Evolutionary conservation across 805 yeast genomes (phyloP), one percentile per base, ranked within the genome.

Genomic region (Candida silvatica): DNA sequence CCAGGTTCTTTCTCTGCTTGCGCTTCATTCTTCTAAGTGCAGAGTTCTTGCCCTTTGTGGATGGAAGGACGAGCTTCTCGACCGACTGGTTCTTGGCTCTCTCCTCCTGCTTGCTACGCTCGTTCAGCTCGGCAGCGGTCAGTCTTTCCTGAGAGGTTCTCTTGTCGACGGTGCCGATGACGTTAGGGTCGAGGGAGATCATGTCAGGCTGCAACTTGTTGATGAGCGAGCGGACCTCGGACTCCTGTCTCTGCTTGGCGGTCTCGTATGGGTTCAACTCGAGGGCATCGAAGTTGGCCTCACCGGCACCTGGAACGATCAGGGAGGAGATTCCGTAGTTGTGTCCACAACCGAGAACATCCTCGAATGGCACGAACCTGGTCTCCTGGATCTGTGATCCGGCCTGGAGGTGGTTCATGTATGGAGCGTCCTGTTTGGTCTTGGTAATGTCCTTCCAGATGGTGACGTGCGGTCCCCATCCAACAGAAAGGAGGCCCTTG

Each of bases 261-360:
- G 95, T 74, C 58, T 86, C 95, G 61, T 69, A 92, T 43, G 98
- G 98, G 58, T 92, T 92, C 50, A 77, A 60, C 61, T 92, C 98
- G 56, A 87, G 59, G 3, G 97, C 87, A 64, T 92, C 98, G 57
- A 74, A 87, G 61, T 92, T 92, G 42, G 98, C 96, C 63, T 92
- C 98, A 66, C 98, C 98, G 28, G 97, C 67, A 18, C 98, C 98
- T 27, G 98, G 98, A 39, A 92, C 70, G 46, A 92, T 80, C 40
- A 92, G 47, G n/a, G 92, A 78, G n/a, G 80, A 72, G 27, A 87
- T 67, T 30, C 96, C 95, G 2, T 62, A 59, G 34, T 72, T 67
- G 54, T 86, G 94, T 2, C 97, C 97, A 8, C 82, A 73, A 18
- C 96, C 95, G 17, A 92, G 66, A n/a, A 90, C 65, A 82, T 92